Conservation (phyloP, 306 rosid species). For the Cicer arietinum region DNA sequence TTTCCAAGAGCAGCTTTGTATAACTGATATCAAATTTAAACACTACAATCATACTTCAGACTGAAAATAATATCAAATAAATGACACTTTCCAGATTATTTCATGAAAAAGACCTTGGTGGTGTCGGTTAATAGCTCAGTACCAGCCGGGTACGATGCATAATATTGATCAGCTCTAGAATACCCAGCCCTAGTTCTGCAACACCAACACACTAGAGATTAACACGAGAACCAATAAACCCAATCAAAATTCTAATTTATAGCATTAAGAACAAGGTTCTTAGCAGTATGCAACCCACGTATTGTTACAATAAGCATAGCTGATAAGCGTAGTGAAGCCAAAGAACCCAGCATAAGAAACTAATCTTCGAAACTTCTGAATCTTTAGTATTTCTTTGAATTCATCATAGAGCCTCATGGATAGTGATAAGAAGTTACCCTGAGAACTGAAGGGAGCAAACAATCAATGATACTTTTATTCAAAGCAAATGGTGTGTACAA, state of each 20-base stretch:
- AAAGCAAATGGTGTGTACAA: constrained; percentile 42
- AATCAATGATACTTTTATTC: constrained; percentile 39
- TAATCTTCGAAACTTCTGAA: constrained; percentile 79
- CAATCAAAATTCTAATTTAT: background rate
- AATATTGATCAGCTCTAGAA: constrained; percentile 92
- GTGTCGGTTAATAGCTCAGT: constrained; percentile 91
- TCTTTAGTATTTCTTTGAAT: constrained; percentile 68
- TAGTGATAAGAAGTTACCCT: constrained; percentile 33
- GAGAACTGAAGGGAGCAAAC: constrained; percentile 25
- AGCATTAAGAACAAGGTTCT: constrained; percentile 1
- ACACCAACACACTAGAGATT: constrained; percentile 40
- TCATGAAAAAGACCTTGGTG: constrained; percentile 56
- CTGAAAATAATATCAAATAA: constrained; percentile 25
- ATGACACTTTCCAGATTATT: background rate
- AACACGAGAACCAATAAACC: constrained; percentile 18
- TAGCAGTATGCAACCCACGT: constrained; percentile 61
- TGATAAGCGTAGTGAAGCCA: constrained; percentile 68
- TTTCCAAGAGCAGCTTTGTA: constrained; percentile 95
- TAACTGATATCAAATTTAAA: constrained; percentile 54
- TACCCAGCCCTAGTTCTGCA: constrained; percentile 95
- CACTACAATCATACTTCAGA: constrained; percentile 27
- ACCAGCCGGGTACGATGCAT: constrained; percentile 95
- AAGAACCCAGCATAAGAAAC: constrained; percentile 86
- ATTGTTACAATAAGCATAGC: constrained; percentile 74
- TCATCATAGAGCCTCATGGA: constrained; percentile 59